Conservation (phyloP, 2,329 filamentous ascomycete species). For the Ceratocystis albifundus region DNA sequence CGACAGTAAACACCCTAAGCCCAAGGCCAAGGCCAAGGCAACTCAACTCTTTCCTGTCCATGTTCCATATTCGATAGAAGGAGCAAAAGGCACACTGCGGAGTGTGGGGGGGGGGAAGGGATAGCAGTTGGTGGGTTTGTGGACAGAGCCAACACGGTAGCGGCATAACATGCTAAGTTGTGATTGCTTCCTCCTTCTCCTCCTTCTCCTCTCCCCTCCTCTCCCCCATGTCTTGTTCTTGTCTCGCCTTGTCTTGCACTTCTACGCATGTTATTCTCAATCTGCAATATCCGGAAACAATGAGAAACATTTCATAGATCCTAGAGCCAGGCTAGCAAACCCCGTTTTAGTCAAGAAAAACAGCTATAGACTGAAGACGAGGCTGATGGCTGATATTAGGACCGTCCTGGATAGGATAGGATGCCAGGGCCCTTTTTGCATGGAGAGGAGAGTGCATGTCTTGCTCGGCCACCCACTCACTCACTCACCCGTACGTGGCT, state of each 20-base stretch:
- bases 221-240: background rate
- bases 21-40: too few species aligned
- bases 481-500: background rate
- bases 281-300: conserved; percentile 12
- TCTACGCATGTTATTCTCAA: background rate
- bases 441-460: background rate
- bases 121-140: background rate
- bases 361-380: conserved; percentile 15
- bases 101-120: background rate
- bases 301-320: conserved; percentile 7
- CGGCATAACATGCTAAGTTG: background rate
- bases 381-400: conserved; percentile 12
- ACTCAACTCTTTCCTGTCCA: background rate
- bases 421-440: conserved; percentile 6
- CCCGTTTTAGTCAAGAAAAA: conserved; percentile 12
- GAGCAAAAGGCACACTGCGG: background rate
- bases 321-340: background rate
- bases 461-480: background rate
- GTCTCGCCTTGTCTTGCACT: background rate
- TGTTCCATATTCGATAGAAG: background rate
- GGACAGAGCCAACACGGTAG: background rate
- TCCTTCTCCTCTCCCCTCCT: background rate
- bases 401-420: background rate
- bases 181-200: background rate
- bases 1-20: background rate